A percentile compares a stretch with the other conserved stretches of the same genome.
Evolutionary conservation across 2,329 filamentous ascomycete genomes (phyloP).

Genomic region (Fusarium sp.): DNA sequence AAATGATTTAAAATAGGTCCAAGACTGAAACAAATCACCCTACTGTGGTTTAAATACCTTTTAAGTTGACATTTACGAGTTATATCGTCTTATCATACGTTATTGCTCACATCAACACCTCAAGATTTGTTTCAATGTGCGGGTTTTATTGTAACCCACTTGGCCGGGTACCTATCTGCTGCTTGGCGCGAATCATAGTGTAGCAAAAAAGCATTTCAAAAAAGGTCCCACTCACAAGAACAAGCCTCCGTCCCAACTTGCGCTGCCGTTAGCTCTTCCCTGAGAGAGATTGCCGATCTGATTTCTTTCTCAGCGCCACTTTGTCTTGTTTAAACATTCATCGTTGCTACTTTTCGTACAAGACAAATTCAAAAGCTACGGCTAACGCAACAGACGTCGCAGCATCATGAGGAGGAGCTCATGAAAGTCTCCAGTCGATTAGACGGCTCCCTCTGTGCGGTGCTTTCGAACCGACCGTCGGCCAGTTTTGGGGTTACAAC

Average conservation of each 20-base stretch:
- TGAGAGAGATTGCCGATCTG: conserved; percentile 36
- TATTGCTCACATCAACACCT: neutral
- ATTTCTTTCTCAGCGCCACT: conserved; percentile 32
- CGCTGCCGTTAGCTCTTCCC: conserved; percentile 36
- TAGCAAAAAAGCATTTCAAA: conserved; percentile 43
- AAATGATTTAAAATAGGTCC: too few relatives aligned
- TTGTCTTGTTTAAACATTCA: neutral
- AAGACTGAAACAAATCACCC: too few relatives aligned
- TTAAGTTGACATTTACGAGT: neutral
- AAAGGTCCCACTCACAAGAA: conserved; percentile 39
- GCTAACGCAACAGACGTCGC: conserved; percentile 31
- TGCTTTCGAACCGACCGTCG: conserved; percentile 61
- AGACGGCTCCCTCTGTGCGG: conserved; percentile 69
- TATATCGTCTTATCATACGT: neutral
- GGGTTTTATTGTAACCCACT: conserved; percentile 10
- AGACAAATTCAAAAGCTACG: conserved; percentile 11
- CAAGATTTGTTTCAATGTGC: neutral
- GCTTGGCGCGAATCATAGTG: conserved; percentile 39
- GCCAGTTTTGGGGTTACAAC: conserved; percentile 44
- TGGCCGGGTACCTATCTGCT: conserved; percentile 23
- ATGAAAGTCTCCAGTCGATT: conserved; percentile 71
- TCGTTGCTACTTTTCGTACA: neutral
- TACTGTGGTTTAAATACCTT: neutral
- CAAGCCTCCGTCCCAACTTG: conserved; percentile 37
- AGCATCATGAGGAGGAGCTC: conserved; percentile 65